A percentile compares a stretch with the other conserved stretches of the same genome.
Conservation (phyloP, 2,329 filamentous ascomycete genomes). For the Ophiosphaerella herpotricha region DNA sequence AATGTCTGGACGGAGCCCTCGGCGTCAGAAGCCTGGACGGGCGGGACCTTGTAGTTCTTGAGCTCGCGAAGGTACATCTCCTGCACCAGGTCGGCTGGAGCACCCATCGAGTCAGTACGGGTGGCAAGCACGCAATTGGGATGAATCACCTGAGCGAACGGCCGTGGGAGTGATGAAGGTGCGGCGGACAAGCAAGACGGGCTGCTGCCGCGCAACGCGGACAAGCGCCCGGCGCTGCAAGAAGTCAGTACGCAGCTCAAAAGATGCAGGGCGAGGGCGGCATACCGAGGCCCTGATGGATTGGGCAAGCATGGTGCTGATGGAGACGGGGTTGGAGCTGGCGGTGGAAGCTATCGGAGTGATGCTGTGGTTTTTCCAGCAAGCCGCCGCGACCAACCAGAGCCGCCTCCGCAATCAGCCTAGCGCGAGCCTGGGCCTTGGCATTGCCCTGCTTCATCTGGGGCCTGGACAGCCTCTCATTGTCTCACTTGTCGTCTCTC, state of each 20-base stretch:
- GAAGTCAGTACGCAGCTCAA: slow-evolving; percentile 30
- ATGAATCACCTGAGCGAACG: slow-evolving; percentile 64
- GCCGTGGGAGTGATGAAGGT: slow-evolving; percentile 67
- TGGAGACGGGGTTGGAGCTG: slow-evolving; percentile 35
- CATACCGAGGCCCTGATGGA: slow-evolving; percentile 66
- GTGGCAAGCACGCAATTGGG: slow-evolving; percentile 21
- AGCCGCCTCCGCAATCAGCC: slow-evolving; percentile 22
- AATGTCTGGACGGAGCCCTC: slow-evolving; percentile 93
- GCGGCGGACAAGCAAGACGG: slow-evolving; percentile 60
- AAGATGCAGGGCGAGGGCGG: slow-evolving; percentile 5
- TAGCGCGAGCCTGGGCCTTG: slow-evolving; percentile 19
- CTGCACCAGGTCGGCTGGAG: slow-evolving; percentile 90
- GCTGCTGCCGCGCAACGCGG: slow-evolving; percentile 63
- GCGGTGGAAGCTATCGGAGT: slow-evolving; percentile 35
- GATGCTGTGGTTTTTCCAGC: slow-evolving; percentile 20
- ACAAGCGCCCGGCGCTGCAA: slow-evolving; percentile 64
- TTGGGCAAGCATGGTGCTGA: slow-evolving; percentile 62
- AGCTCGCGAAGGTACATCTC: slow-evolving; percentile 97
- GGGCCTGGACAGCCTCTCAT: neutral
- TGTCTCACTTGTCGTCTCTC: slow-evolving; percentile 18
- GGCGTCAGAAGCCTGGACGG: slow-evolving; percentile 82
- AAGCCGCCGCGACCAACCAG: slow-evolving; percentile 3
- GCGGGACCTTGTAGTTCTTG: slow-evolving; percentile 87
- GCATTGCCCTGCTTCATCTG: slow-evolving; percentile 5
- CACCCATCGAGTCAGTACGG: slow-evolving; percentile 41